Base-by-base conservation (phyloP, 768 basidiomycete genomes). In the Royoungia palumana region DNA sequence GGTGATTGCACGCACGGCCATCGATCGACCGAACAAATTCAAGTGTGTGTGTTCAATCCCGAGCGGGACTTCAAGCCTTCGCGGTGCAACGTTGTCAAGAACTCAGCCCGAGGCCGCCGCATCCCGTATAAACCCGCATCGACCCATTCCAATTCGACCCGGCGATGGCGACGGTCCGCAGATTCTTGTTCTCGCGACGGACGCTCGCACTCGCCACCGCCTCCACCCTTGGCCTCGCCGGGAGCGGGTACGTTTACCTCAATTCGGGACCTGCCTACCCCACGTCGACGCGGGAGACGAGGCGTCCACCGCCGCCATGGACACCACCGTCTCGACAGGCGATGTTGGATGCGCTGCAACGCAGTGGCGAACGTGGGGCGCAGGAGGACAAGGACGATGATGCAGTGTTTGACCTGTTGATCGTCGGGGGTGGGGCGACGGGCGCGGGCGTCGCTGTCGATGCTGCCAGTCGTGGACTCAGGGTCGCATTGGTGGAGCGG, bases 371-470 rank as follows among this genome's bases (percentile, higher is more conserved):
- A 14, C 24, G 14, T 14, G 16, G 12, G 14, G 35, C 25, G n/a
- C 30, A 6, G 20, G 30, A 74, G n/a, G 75, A 81, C 13, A 78
- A 80, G 42, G 51, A 65, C 2, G 72, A 72, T 2, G 73, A 76
- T 17, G 76, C 83, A 13, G 79, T 81, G 51, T 89, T 89, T 54
- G 92, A 94, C 67, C 59, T 94, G 24, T 70, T 94, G 41, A 73
- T 97, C 56, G 83, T 97, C 27, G 95, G 94, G 22, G 94, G 95
- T 34, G 95, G 95, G 17, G 95, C 95, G 5, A 97, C 94, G 2
- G 95, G 95, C 42, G 89, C 94, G 0, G 95, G 96, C 35, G 87
- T 94, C n/a, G 95, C 94, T 8, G 79, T 99, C 12, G 95, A 98
- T 67, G 95, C 95, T 38, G 93, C 89, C 6, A 89, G 83, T 61